Conservation (phyloP, 2,329 filamentous ascomycete species). For the Penicillium sumatraense region DNA sequence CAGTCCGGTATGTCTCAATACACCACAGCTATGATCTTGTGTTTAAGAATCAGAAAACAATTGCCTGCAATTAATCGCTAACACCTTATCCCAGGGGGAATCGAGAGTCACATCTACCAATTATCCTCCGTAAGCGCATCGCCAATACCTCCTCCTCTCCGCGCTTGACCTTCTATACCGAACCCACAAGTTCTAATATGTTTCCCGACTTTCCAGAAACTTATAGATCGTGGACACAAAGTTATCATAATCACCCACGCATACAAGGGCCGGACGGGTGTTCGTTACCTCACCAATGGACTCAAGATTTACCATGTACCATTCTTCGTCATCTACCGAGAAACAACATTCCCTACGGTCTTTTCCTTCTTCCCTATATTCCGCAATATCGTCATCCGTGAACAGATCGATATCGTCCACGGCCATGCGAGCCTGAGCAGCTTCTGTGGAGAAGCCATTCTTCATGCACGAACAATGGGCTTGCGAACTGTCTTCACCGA, state of each 20-base stretch:
- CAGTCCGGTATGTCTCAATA: slow-evolving; percentile 69
- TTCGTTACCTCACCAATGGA: slow-evolving; percentile 95
- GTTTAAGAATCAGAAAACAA: neutral
- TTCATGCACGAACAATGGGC: slow-evolving; percentile 96
- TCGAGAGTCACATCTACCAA: slow-evolving; percentile 99
- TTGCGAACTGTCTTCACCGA: slow-evolving; percentile 95
- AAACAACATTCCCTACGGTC: slow-evolving; percentile 91
- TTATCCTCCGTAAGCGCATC: slow-evolving; percentile 68
- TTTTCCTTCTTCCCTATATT: slow-evolving; percentile 99
- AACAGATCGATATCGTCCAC: slow-evolving; percentile 95
- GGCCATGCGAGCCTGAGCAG: slow-evolving; percentile 94
- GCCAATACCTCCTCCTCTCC: slow-evolving; percentile 3
- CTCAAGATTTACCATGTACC: slow-evolving; percentile 98
- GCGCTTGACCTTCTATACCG: neutral
- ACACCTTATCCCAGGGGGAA: slow-evolving; percentile 63
- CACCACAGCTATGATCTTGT: neutral
- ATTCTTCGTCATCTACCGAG: slow-evolving; percentile 93
- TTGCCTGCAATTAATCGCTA: slow-evolving; percentile 9
- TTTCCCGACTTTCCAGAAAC: slow-evolving; percentile 61
- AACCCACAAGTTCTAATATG: slow-evolving; percentile 12
- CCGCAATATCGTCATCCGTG: slow-evolving; percentile 90
- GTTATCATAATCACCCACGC: slow-evolving; percentile 97
- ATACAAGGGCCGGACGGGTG: slow-evolving; percentile 85
- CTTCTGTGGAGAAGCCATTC: slow-evolving; percentile 89
- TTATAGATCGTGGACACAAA: slow-evolving; percentile 96